Base-by-base conservation (phyloP, 208 protist species). In the Acanthamoeba sp. region DNA sequence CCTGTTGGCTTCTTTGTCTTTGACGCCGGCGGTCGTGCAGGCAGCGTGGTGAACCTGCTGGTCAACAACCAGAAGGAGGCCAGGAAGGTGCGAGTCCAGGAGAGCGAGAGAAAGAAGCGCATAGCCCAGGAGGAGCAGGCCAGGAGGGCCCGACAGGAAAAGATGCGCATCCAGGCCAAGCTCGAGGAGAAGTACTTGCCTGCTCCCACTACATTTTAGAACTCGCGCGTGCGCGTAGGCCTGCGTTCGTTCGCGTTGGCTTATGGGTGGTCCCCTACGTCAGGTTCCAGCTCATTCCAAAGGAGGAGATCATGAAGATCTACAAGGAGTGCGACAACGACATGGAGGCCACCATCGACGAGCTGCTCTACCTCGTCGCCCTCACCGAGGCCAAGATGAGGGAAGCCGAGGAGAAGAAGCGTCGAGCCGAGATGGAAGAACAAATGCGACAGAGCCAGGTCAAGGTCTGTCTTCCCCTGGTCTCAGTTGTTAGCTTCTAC, bases 341-440 rank as follows among this genome's bases (percentile, higher is more conserved):
- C n/a, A 73, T 73, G 57, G 85, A 91, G 34, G 85, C 85, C 3
- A 91, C 85, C 34, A 71, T 91, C 59, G 59, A 91, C n/a, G 85
- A 91, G 40, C 36, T 91, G 9, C 85, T 91, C 34, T 91, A 73
- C 38, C 38, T 91, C 16, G 52, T 91, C 40, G 85, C 85, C 52
- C 59, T 91, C 57, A 91, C 85, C 50, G 85, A 91, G 85, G 34
- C 50, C 36, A 91, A 91, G 85, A 91, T 91, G 59, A 7, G 34
- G 7, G 57, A 91, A 27, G 59, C 16, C 32, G 52, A 62, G 38
- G 55, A 34, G 14, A 91, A 71, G 55, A 64, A 91, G 82, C 16
- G n/a, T 48, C 80, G 42, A 27, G 27, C 32, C 34, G 34, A 76
- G 32, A 4, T 22, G 18, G 76, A 55, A 0, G 40, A 27, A 12